These are phyloP conservation scores for Tricholoma bakamatsutake DNA, from an alignment of 768 basidiomycete genomes.

Conservation along the genomic window DNA sequence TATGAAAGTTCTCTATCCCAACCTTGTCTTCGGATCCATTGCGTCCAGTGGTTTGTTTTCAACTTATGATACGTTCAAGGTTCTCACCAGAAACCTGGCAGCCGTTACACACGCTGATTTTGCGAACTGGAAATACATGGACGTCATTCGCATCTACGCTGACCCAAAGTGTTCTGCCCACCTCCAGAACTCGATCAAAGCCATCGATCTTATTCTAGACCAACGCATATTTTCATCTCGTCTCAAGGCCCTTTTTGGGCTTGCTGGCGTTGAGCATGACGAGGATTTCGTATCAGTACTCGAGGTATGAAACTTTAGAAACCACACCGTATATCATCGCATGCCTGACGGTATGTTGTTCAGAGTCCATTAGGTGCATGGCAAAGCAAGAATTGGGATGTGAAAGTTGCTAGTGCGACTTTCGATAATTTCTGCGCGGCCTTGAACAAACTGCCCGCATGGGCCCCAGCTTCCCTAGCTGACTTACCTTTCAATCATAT, in stretches of 20 bases:
- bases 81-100: slow-evolving; percentile 20
- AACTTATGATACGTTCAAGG: slow-evolving; percentile 1
- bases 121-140: slow-evolving; percentile 85
- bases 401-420: slow-evolving; percentile 48
- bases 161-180: slow-evolving; percentile 56
- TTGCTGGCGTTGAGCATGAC: slow-evolving; percentile 60
- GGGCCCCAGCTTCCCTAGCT: slow-evolving; percentile 22
- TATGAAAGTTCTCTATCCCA: slow-evolving; percentile 82
- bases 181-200: slow-evolving; percentile 49
- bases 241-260: slow-evolving; percentile 75
- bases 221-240: slow-evolving; percentile 37
- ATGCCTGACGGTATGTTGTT: not conserved
- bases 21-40: slow-evolving; percentile 85
- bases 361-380: slow-evolving; percentile 63
- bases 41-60: slow-evolving; percentile 67
- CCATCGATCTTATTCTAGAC: slow-evolving; percentile 58
- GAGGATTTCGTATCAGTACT: slow-evolving; percentile 74
- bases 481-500: slow-evolving; percentile 42
- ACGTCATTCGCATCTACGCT: slow-evolving; percentile 67
- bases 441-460: slow-evolving; percentile 41
- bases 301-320: slow-evolving; percentile 36
- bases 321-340: slow-evolving; percentile 6
- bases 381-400: slow-evolving; percentile 90
- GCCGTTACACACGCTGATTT: slow-evolving; percentile 83
- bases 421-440: slow-evolving; percentile 69